Percentiles rank a stretch among this genome's conserved stretches.
Conservation (phyloP, 2,329 filamentous ascomycete species). For the Calonectria pteridis region DNA sequence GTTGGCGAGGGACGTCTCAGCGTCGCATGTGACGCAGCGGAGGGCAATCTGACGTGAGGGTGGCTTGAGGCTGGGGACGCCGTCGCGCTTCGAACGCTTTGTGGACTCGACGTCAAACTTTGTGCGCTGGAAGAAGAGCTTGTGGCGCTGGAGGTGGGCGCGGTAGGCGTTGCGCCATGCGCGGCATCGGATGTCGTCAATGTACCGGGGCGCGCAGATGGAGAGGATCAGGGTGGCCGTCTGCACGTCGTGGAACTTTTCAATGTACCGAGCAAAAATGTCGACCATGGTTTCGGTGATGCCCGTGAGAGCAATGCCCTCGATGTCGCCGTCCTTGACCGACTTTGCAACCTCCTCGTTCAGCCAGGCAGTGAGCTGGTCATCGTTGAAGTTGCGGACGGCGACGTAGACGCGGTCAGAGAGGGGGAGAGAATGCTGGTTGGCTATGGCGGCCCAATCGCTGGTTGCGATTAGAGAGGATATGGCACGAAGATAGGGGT, state of each 20-base stretch:
- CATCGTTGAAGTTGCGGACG: conserved; percentile 73
- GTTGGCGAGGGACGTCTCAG: conserved; percentile 65
- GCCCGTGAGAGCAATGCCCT: conserved; percentile 83
- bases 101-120: conserved; percentile 85
- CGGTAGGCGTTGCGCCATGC: conserved; percentile 81
- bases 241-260: conserved; percentile 82
- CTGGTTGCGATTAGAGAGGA: conserved; percentile 82
- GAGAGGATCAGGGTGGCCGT: conserved; percentile 82
- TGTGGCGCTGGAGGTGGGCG: conserved; percentile 79
- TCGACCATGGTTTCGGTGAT: conserved; percentile 80
- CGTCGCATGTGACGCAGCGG: conserved; percentile 82
- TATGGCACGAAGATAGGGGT: conserved; percentile 84
- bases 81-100: conserved; percentile 74
- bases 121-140: conserved; percentile 78
- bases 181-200: conserved; percentile 80
- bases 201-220: conserved; percentile 80
- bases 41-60: conserved; percentile 79
- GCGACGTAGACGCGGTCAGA: conserved; percentile 82
- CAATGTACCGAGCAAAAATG: conserved; percentile 80
- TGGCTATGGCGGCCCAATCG: conserved; percentile 80
- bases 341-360: conserved; percentile 72
- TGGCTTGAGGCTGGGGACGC: conserved; percentile 57
- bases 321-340: conserved; percentile 76
- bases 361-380: conserved; percentile 75
- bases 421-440: conserved; percentile 79